A percentile compares a stretch with the other conserved stretches of the same genome.
Evolutionary conservation across 1,284 basidiomycete species (phyloP).

Genomic region (Gomphus bonarii): DNA sequence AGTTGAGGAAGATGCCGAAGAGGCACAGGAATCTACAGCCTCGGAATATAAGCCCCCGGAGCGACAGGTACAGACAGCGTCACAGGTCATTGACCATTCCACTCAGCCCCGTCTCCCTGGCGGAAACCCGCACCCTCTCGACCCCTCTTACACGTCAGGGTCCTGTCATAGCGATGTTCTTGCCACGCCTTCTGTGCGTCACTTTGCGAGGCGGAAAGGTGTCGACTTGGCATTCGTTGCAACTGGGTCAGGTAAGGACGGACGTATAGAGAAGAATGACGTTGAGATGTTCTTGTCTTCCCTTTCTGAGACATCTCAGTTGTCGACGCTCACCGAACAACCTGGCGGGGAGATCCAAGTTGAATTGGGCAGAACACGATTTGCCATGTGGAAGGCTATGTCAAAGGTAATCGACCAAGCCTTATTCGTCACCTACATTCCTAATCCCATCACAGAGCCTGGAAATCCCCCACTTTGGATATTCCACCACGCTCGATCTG

Average conservation of each 20-base stretch:
- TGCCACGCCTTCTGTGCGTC: slow-evolving; percentile 70
- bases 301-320: background rate
- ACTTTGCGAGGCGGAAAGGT: slow-evolving; percentile 59
- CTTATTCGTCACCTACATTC: background rate
- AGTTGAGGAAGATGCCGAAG: slow-evolving; percentile 47
- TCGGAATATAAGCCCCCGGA: slow-evolving; percentile 1
- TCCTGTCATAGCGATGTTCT: slow-evolving; percentile 31
- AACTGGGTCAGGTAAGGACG: slow-evolving; percentile 67
- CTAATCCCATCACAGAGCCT: slow-evolving; percentile 40
- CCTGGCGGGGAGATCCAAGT: slow-evolving; percentile 29
- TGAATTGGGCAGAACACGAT: slow-evolving; percentile 68
- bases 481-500: slow-evolving; percentile 75
- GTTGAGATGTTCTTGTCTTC: slow-evolving; percentile 48
- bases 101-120: slow-evolving; percentile 15
- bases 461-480: slow-evolving; percentile 76
- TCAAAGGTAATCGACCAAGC: slow-evolving; percentile 39
- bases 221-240: slow-evolving; percentile 50
- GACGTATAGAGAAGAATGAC: slow-evolving; percentile 69
- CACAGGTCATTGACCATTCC: background rate
- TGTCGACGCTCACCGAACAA: background rate
- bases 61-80: background rate
- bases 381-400: slow-evolving; percentile 86
- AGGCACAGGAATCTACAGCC: slow-evolving; percentile 13
- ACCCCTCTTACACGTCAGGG: slow-evolving; percentile 36
- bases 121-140: slow-evolving; percentile 48